Evolutionary conservation across 345 rosid genomes (phyloP).

Genomic region (Brassica carinata): DNA sequence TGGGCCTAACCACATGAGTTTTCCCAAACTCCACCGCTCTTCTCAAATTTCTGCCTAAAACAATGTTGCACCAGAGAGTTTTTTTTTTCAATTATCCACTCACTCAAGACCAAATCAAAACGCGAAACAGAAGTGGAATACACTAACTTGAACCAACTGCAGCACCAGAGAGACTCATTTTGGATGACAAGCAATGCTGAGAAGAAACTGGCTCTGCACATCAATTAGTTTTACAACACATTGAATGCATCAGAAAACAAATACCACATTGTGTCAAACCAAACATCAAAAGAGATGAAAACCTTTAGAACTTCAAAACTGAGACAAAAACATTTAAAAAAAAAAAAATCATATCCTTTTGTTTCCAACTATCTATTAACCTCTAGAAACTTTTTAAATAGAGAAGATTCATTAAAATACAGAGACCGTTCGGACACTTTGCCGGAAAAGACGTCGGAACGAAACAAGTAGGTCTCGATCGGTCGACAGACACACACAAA

Average conservation of each 20-base stretch:
- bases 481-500: slow-evolving; percentile 8
- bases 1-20: slow-evolving; percentile 91
- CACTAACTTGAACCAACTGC: slow-evolving; percentile 72
- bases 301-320: neutral
- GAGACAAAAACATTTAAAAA: neutral
- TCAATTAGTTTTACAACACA: neutral
- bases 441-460: neutral
- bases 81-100: neutral
- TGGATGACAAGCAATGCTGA: slow-evolving; percentile 28
- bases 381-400: neutral
- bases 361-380: neutral
- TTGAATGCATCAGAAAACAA: neutral
- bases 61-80: neutral
- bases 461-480: neutral
- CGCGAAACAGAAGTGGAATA: neutral
- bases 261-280: neutral
- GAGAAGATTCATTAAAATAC: neutral
- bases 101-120: neutral
- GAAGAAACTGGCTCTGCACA: neutral
- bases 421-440: neutral
- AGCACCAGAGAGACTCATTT: slow-evolving; percentile 71
- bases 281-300: neutral
- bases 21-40: slow-evolving; percentile 80
- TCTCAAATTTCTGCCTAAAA: slow-evolving; percentile 55
- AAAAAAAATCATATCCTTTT: neutral